Base-by-base conservation (phyloP, 2,329 filamentous ascomycete species). In the Colletotrichum godetiae region DNA sequence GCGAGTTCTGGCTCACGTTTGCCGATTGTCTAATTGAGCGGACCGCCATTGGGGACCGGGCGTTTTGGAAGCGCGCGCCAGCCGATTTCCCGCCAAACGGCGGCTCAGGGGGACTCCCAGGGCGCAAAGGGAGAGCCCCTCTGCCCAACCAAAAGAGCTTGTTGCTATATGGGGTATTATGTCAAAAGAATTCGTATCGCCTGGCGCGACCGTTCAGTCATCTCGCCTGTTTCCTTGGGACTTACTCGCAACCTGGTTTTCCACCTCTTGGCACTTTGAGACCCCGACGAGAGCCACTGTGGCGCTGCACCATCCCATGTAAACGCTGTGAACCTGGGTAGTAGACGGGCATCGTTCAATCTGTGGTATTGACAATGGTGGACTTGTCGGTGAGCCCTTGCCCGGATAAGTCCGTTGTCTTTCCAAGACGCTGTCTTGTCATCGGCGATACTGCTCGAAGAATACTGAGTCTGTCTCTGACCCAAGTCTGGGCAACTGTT, bases 41-140 rank as follows among this genome's bases (percentile, higher is more conserved):
- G 70, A 56, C 27, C 60, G 33, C 55, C 24, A 19, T 42, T 29
- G 37, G 27, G 12, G 24, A 31, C 65, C 53, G 52, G 37, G 70
- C 59, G 59, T 69, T 73, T 69, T 57, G 58, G 70, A 73, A 64
- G 66, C 70, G 70, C 70, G 59, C 70, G 70, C 60, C 67, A 73
- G 59, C 59, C 22, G 49, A 29, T 62, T 59, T 60, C 37, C 55
- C 42, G 70, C 24, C 22, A 22, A 29, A 27, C 24, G 66, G 33
- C 56, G 68, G 53, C 37, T 42, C 49, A 53, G 59, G 57, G 59
- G 52, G 27, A 55, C 56, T 61, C 33, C 33, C 56, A 29, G 59
- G 27, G 63, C 49, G 46, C 35, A 24, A 12, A 37, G 24, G 29
- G 33, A 60, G 56, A 29, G 46, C 31, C 60, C 24, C 59, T 49